Evolutionary conservation across 805 yeast species (phyloP).

Genomic region (Brettanomyces nanus): DNA sequence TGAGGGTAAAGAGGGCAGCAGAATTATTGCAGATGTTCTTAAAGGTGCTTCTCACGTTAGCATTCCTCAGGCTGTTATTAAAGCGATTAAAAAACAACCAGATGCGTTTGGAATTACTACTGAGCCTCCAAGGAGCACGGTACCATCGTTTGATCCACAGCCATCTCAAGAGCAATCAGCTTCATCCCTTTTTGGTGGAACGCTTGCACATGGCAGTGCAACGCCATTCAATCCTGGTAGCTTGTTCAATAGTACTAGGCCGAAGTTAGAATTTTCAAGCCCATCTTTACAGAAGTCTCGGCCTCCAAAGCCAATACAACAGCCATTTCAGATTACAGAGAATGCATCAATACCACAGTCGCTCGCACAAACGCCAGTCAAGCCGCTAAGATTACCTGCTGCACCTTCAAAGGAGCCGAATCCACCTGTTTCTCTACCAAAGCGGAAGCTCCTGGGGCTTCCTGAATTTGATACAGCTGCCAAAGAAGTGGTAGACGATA

Average conservation of each 20-base stretch:
- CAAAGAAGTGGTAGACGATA: slow-evolving; percentile 13
- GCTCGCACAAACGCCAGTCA: too few species aligned
- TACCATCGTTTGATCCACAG: neutral
- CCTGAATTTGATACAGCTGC: slow-evolving; percentile 26
- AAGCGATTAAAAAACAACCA: too few species aligned
- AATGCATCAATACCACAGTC: neutral
- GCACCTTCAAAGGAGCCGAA: neutral
- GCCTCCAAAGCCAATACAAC: neutral
- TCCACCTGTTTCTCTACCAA: slow-evolving; percentile 1
- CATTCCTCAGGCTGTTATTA: neutral
- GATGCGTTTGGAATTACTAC: too few species aligned
- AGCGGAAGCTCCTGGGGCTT: slow-evolving; percentile 20
- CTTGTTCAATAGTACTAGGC: too few species aligned
- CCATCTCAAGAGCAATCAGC: neutral
- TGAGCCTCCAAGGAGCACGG: too few species aligned
- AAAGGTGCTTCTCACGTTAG: neutral
- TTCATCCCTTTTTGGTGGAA: too few species aligned
- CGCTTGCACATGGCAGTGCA: too few species aligned
- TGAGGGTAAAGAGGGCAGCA: slow-evolving; percentile 11
- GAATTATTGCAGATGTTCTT: slow-evolving; percentile 6
- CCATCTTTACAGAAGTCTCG: neutral
- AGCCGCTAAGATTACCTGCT: neutral
- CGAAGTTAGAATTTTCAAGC: too few species aligned
- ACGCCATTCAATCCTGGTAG: too few species aligned
- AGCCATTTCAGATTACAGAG: neutral